Conservation (phyloP, 2,329 filamentous ascomycete species). For the Aspergillus ustus region DNA sequence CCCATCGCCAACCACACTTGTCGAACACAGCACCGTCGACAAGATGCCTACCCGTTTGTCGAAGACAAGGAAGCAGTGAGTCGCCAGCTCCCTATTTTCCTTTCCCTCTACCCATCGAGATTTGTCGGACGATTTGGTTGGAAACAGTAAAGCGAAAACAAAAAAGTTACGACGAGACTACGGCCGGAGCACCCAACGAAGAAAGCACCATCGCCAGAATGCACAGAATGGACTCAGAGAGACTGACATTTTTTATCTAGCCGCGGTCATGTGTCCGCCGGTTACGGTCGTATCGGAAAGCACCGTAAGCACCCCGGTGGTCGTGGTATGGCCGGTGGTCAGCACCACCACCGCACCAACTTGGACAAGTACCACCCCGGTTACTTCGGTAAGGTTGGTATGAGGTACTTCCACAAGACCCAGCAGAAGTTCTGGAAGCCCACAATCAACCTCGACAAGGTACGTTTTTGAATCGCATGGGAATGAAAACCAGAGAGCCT, state of each 20-base stretch:
- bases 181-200: neutral
- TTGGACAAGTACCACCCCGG: constrained; percentile 93
- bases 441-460: constrained; percentile 98
- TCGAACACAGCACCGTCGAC: constrained; percentile 47
- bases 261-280: constrained; percentile 97
- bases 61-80: constrained; percentile 56
- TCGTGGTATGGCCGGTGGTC: constrained; percentile 93
- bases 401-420: constrained; percentile 96
- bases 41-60: constrained; percentile 58
- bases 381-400: constrained; percentile 99
- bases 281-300: constrained; percentile 98
- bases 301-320: constrained; percentile 89
- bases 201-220: constrained; percentile 2
- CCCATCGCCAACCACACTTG: constrained; percentile 46
- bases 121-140: constrained; percentile 5
- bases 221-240: neutral
- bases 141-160: neutral
- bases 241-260: constrained; percentile 50
- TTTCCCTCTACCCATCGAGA: constrained; percentile 20
- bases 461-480: constrained; percentile 50
- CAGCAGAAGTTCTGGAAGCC: constrained; percentile 98
- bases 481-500: neutral
- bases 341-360: constrained; percentile 97
- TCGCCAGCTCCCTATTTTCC: constrained; percentile 32
- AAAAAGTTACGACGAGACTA: constrained; percentile 1